Percentiles rank a stretch among this genome's conserved stretches.
Evolutionary conservation across 2,329 filamentous ascomycete genomes (phyloP).

Genomic region (Nemania diffusa): DNA sequence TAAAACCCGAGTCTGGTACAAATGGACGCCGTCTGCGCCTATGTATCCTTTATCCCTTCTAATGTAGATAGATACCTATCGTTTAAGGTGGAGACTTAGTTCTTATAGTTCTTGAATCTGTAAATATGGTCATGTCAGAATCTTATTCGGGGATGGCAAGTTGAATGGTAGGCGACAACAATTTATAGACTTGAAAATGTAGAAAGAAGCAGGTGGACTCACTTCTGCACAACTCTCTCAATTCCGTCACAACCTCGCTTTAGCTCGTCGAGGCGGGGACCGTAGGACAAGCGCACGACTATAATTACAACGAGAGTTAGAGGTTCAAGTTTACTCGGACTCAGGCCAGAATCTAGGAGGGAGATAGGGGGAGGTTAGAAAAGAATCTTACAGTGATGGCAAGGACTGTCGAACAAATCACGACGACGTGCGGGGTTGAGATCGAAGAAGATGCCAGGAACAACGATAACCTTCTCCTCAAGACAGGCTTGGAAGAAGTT

Average conservation of each 20-base stretch:
- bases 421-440: constrained; percentile 89
- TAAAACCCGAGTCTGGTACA: not conserved
- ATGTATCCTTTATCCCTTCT: constrained; percentile 1
- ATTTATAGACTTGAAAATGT: not conserved
- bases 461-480: constrained; percentile 94
- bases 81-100: constrained; percentile 5
- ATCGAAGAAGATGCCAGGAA: constrained; percentile 98
- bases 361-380: not conserved
- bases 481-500: constrained; percentile 98
- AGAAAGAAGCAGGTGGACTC: constrained; percentile 45
- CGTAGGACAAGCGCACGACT: constrained; percentile 83
- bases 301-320: constrained; percentile 5
- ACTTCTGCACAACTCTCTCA: constrained; percentile 82
- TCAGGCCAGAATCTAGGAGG: not conserved
- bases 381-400: constrained; percentile 74
- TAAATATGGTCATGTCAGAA: constrained; percentile 20
- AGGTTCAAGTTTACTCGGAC: not conserved
- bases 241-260: constrained; percentile 85
- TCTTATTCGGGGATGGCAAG: not conserved
- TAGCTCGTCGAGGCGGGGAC: constrained; percentile 81
- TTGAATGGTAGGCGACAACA: not conserved
- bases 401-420: constrained; percentile 93
- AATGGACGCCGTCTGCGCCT: too few species aligned
- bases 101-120: constrained; percentile 46
- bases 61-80: not conserved